Percentiles rank a stretch among this genome's conserved stretches.
phyloP scores from a whole-genome alignment of 2,329 filamentous ascomycete genomes.

The Epichloe elymi region DNA sequence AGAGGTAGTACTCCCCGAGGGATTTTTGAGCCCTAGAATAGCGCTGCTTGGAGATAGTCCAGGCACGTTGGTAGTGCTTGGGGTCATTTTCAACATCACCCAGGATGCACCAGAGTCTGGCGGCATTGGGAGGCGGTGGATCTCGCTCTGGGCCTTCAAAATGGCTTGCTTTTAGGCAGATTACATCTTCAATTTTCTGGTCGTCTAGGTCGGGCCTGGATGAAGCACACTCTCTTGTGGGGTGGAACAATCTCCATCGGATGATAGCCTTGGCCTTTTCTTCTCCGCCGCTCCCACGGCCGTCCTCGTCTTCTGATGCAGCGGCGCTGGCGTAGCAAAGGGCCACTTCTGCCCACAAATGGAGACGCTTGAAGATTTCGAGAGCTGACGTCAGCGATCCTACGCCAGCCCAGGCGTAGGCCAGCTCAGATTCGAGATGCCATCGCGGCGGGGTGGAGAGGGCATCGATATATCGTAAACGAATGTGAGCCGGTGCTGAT shows the following conservation, averaged over 20 bases:
- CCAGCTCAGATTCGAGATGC: conserved; percentile 89
- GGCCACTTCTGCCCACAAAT: conserved; percentile 90
- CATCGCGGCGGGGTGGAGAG: conserved; percentile 76
- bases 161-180: conserved; percentile 37
- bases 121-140: conserved; percentile 67
- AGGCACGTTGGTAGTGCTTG: conserved; percentile 68
- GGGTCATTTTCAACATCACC: conserved; percentile 74
- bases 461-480: conserved; percentile 72
- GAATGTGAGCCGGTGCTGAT: conserved; percentile 61
- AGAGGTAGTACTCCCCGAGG: conserved; percentile 65
- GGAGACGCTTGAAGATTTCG: conserved; percentile 87
- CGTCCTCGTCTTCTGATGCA: conserved; percentile 43
- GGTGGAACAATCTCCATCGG: conserved; percentile 64
- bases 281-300: conserved; percentile 47
- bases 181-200: conserved; percentile 40
- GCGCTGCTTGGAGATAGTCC: conserved; percentile 68
- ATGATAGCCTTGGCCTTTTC: conserved; percentile 69
- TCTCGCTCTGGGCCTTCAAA: conserved; percentile 50
- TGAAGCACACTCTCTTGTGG: conserved; percentile 27
- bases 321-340: conserved; percentile 63
- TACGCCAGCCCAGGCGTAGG: conserved; percentile 79
- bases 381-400: conserved; percentile 81
- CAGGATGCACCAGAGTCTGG: conserved; percentile 82
- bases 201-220: conserved; percentile 31
- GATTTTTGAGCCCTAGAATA: conserved; percentile 83